Evolutionary conservation across 2,329 filamentous ascomycete genomes (phyloP).

Genomic region (Alternaria consortialis): DNA sequence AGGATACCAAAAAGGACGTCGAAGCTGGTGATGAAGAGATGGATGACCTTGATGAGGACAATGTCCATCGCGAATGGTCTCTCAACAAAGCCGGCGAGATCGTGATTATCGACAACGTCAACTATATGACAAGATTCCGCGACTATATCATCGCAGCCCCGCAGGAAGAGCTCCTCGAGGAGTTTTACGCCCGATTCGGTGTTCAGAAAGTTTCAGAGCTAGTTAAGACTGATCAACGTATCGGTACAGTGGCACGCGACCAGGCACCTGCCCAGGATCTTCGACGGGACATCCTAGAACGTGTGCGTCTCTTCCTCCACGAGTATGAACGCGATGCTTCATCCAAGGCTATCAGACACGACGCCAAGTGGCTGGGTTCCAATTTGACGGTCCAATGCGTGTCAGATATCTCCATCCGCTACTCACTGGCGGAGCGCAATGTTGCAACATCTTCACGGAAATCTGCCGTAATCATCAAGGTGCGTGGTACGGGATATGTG

Average conservation of each 20-base stretch:
- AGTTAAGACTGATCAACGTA: conserved; percentile 78
- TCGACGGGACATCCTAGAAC: conserved; percentile 83
- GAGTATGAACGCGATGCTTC: conserved; percentile 75
- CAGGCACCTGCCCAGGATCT: conserved; percentile 75
- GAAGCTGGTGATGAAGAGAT: conserved; percentile 51
- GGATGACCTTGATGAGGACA: conserved; percentile 58
- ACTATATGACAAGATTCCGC: conserved; percentile 83
- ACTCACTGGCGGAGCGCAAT: conserved; percentile 75
- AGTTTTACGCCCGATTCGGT: conserved; percentile 84
- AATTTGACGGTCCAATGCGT: conserved; percentile 82
- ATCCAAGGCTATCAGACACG: conserved; percentile 74
- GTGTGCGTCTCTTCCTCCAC: conserved; percentile 88
- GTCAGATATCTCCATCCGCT: conserved; percentile 77
- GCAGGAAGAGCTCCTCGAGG: conserved; percentile 85
- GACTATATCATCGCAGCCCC: conserved; percentile 84
- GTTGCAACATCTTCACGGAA: conserved; percentile 57
- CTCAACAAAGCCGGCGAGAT: conserved; percentile 81
- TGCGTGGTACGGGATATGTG: conserved; percentile 71
- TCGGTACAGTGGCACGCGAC: conserved; percentile 72
- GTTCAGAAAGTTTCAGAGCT: conserved; percentile 77
- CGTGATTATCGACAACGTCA: conserved; percentile 63
- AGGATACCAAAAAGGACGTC: conserved; percentile 58
- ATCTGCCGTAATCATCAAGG: conserved; percentile 77
- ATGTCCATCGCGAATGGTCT: conserved; percentile 74
- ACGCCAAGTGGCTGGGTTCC: conserved; percentile 89